phyloP scores from a whole-genome alignment of 441 rosid species.

The Lepidium campestre region DNA sequence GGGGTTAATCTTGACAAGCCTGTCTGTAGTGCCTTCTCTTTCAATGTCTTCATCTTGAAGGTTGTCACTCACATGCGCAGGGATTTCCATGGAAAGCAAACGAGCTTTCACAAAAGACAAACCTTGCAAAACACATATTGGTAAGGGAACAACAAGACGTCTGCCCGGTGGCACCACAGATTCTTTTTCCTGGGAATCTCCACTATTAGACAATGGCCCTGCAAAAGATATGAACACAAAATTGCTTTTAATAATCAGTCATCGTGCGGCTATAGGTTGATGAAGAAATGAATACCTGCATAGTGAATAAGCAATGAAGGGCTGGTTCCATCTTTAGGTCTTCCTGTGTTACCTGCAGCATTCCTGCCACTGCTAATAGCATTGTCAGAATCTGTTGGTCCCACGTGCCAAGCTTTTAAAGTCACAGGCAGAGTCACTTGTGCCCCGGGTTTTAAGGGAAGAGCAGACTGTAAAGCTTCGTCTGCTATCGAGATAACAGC shows the following conservation, averaged over 20 bases:
- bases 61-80: conserved; percentile 74
- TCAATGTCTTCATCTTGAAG: conserved; percentile 49
- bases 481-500: conserved; percentile 68
- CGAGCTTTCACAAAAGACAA: conserved; percentile 89
- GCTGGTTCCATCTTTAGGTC: conserved; percentile 70
- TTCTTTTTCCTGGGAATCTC: conserved; percentile 41
- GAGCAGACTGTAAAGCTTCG: conserved; percentile 65
- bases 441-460: conserved; percentile 93
- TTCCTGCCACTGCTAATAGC: conserved; percentile 40
- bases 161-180: conserved; percentile 73
- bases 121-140: conserved; percentile 84
- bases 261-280: background rate
- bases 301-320: conserved; percentile 85
- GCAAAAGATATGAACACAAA: conserved; percentile 19
- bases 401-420: conserved; percentile 93
- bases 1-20: conserved; percentile 83
- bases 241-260: background rate
- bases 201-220: conserved; percentile 56
- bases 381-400: conserved; percentile 53
- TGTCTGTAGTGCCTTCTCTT: conserved; percentile 57
- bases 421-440: conserved; percentile 80
- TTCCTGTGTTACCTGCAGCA: conserved; percentile 51
- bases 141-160: conserved; percentile 84
- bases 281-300: conserved; percentile 52
- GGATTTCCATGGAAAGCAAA: conserved; percentile 96